A percentile compares a stretch with the other conserved stretches of the same genome.
These are phyloP conservation scores for Cordyceps fumosorosea DNA, from an alignment of 2,329 filamentous ascomycete species.

Conservation along the genomic window DNA sequence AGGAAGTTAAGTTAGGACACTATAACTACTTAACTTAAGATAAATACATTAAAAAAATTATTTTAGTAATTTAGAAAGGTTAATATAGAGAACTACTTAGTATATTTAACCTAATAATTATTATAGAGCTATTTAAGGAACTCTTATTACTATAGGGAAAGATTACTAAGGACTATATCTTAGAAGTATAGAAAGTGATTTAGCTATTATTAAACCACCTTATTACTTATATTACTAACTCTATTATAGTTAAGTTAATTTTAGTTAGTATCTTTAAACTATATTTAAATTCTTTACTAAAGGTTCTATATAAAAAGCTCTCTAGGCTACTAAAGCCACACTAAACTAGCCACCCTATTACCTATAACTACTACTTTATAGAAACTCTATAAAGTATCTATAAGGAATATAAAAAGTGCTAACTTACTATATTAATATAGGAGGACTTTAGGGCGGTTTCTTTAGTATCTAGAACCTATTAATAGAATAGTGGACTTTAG, in stretches of 20 bases:
- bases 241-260: conserved; percentile 13
- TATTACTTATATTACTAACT: conserved; percentile 15
- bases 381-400: conserved; percentile 16
- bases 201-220: conserved; percentile 10
- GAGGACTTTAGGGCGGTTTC: not conserved
- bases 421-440: not conserved
- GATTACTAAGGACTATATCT: conserved; percentile 28
- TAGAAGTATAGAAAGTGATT: conserved; percentile 13
- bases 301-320: conserved; percentile 33
- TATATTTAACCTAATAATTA: conserved; percentile 52
- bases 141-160: conserved; percentile 49
- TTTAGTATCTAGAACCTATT: not conserved
- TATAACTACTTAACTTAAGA: conserved; percentile 15
- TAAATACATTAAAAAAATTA: conserved; percentile 19
- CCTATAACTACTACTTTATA: conserved; percentile 44
- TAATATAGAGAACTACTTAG: conserved; percentile 49
- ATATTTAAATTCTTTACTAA: conserved; percentile 15
- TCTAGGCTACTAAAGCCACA: conserved; percentile 39
- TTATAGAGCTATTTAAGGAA: conserved; percentile 52
- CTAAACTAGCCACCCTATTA: conserved; percentile 40
- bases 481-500: not conserved
- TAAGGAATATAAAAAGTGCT: not conserved
- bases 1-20: conserved; percentile 17
- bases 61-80: conserved; percentile 17
- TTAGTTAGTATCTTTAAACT: conserved; percentile 14